phyloP scores from a whole-genome alignment of 2,329 filamentous ascomycete species.

The Aureobasidium sp. region DNA sequence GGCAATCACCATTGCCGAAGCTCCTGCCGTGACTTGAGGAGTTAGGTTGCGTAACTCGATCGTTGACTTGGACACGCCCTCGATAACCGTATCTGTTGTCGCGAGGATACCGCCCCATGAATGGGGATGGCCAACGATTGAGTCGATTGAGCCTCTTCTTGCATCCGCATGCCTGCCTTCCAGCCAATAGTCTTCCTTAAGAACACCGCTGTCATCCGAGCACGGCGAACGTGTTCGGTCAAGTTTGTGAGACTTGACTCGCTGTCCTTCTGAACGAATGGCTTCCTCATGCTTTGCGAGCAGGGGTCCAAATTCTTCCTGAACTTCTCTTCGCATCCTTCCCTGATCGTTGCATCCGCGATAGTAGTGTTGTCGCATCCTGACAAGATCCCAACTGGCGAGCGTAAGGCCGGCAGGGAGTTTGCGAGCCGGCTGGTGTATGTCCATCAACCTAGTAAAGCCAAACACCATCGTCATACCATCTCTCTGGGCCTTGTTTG shows the following conservation, averaged over 20 bases:
- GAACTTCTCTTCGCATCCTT: constrained; percentile 35
- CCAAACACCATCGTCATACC: constrained; percentile 33
- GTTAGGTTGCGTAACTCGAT: constrained; percentile 19
- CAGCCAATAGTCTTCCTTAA: constrained; percentile 18
- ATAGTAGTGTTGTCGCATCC: constrained; percentile 33
- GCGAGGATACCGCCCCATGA: constrained; percentile 28
- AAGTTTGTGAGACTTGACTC: constrained; percentile 7
- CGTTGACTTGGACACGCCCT: constrained; percentile 17
- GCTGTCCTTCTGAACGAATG: constrained; percentile 2
- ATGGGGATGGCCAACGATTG: constrained; percentile 14
- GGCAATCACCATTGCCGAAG: constrained; percentile 21
- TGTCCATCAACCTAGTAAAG: constrained; percentile 36
- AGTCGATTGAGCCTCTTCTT: not conserved
- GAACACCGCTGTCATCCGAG: constrained; percentile 14
- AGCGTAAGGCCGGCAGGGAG: constrained; percentile 14
- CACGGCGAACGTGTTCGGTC: not conserved
- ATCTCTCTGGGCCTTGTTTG: constrained; percentile 13
- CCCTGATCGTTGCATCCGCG: constrained; percentile 37
- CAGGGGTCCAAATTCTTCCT: constrained; percentile 37
- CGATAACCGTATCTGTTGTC: constrained; percentile 26
- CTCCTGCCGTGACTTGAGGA: constrained; percentile 13
- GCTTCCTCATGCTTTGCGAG: constrained; percentile 21
- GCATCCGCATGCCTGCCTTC: constrained; percentile 10
- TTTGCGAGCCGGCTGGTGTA: constrained; percentile 27
- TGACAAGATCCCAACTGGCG: constrained; percentile 31